A percentile compares a stretch with the other conserved stretches of the same genome.
phyloP scores from a whole-genome alignment of 495 filamentous ascomycete species.

The Hamigera avellanea region DNA sequence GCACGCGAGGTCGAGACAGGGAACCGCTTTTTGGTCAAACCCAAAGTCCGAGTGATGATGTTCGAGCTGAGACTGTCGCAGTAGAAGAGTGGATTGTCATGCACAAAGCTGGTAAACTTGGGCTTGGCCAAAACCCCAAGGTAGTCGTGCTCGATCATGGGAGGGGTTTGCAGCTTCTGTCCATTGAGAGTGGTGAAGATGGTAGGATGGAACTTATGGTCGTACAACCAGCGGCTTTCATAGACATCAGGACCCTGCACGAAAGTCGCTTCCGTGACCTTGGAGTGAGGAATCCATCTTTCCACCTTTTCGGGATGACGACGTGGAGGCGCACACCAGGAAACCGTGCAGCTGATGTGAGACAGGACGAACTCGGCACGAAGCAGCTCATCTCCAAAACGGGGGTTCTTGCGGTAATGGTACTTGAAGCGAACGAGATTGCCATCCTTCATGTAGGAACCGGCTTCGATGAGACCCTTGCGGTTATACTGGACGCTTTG shows the following conservation, averaged over 20 bases:
- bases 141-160: conserved; percentile 47
- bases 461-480: conserved; percentile 41
- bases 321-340: conserved; percentile 47
- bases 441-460: conserved; percentile 43
- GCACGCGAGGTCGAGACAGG: conserved; percentile 45
- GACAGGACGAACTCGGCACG: conserved; percentile 44
- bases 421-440: conserved; percentile 46
- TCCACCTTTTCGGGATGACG: conserved; percentile 41
- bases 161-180: conserved; percentile 40
- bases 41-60: conserved; percentile 32
- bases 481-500: conserved; percentile 43
- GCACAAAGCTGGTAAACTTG: conserved; percentile 37
- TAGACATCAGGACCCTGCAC: conserved; percentile 42
- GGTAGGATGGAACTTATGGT: conserved; percentile 51
- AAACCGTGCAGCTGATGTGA: conserved; percentile 43
- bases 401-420: conserved; percentile 45
- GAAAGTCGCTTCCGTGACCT: conserved; percentile 48
- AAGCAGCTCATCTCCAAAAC: conserved; percentile 44
- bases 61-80: conserved; percentile 37
- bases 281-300: conserved; percentile 48
- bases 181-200: conserved; percentile 49
- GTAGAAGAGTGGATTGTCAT: conserved; percentile 45
- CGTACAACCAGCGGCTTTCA: conserved; percentile 44
- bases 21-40: conserved; percentile 37
- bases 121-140: conserved; percentile 45